Evolutionary conservation across 495 filamentous ascomycete species (phyloP).

Genomic region (Chlorociboria aeruginascens): DNA sequence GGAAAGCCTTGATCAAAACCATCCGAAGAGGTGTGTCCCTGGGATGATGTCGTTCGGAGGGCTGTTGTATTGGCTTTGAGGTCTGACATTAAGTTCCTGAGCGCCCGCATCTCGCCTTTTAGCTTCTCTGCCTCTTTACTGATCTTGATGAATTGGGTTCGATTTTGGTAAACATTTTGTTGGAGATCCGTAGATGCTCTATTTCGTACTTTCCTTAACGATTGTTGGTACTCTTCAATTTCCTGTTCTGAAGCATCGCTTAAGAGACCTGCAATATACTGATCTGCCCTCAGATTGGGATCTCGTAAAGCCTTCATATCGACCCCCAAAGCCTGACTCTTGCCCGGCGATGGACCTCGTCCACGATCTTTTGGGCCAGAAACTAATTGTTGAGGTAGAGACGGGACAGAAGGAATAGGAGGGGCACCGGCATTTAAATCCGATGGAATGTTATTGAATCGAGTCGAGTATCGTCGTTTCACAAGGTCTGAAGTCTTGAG

Average conservation of each 20-base stretch:
- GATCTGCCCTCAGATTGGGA: conserved; percentile 60
- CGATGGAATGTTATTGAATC: conserved; percentile 62
- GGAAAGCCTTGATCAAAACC: conserved; percentile 29
- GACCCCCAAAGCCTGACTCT: conserved; percentile 30
- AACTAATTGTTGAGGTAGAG: conserved; percentile 28
- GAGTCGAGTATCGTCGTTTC: conserved; percentile 84
- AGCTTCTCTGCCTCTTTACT: conserved; percentile 98
- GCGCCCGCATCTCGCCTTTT: conserved; percentile 87
- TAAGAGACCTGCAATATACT: conserved; percentile 64
- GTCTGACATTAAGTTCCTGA: conserved; percentile 81
- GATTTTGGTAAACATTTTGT: conserved; percentile 94
- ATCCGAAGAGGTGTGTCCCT: conserved; percentile 13
- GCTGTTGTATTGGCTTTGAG: conserved; percentile 62
- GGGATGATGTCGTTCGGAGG: conserved; percentile 54
- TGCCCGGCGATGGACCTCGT: conserved; percentile 15
- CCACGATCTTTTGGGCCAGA: conserved; percentile 4
- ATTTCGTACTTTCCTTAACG: conserved; percentile 65
- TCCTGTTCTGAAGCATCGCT: conserved; percentile 90
- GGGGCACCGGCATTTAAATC: conserved; percentile 55
- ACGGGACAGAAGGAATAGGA: conserved; percentile 54
- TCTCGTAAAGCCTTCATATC: conserved; percentile 69
- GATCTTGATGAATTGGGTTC: conserved; percentile 97
- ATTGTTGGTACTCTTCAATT: conserved; percentile 69
- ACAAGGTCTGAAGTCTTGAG: conserved; percentile 76
- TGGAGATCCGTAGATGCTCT: conserved; percentile 82